Conservation (phyloP, 2,329 filamentous ascomycete species). For the Tolypocladium tropicale region DNA sequence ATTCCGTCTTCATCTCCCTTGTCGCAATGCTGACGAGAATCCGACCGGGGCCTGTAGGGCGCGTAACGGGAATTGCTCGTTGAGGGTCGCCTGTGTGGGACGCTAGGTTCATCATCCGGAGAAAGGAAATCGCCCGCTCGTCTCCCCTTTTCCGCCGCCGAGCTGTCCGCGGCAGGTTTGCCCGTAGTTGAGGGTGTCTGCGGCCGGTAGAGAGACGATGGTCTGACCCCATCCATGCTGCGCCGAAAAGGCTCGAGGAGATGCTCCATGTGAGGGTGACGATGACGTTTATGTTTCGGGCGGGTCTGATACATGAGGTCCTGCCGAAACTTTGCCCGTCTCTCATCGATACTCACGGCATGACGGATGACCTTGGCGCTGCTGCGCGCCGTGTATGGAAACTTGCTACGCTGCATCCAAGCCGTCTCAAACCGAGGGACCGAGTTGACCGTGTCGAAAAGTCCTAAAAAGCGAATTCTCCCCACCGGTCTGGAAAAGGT, state of each 20-base stretch:
- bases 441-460: constrained; percentile 77
- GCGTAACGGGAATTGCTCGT: constrained; percentile 16
- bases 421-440: constrained; percentile 66
- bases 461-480: constrained; percentile 63
- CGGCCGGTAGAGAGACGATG: background rate
- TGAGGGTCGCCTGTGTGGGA: constrained; percentile 1
- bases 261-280: constrained; percentile 9
- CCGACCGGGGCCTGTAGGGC: constrained; percentile 31
- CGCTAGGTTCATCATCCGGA: constrained; percentile 4
- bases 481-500: constrained; percentile 69
- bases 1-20: constrained; percentile 13
- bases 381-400: constrained; percentile 54
- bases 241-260: constrained; percentile 9
- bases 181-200: background rate
- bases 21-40: constrained; percentile 20
- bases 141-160: background rate
- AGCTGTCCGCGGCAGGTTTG: background rate
- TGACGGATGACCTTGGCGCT: constrained; percentile 55
- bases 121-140: constrained; percentile 5
- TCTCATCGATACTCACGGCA: constrained; percentile 61
- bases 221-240: constrained; percentile 4
- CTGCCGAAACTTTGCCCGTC: constrained; percentile 61
- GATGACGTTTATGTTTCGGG: constrained; percentile 11
- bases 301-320: constrained; percentile 51
- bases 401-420: constrained; percentile 72